These are phyloP conservation scores for Hyphodiscus hymeniophilus DNA, from an alignment of 495 filamentous ascomycete species.

Conservation along the genomic window DNA sequence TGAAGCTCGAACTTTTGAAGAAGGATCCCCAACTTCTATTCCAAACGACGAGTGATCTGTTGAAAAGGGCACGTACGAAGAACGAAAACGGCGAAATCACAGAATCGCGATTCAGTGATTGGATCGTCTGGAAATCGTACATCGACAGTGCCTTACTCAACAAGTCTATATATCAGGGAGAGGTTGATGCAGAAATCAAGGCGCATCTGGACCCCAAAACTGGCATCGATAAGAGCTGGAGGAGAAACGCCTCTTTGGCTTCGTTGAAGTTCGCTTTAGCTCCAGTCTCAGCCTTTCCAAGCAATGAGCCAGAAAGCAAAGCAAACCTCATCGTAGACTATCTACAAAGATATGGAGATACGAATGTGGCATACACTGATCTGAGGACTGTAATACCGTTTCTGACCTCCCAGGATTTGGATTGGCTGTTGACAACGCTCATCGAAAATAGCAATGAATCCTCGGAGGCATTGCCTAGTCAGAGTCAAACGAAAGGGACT, in stretches of 20 bases:
- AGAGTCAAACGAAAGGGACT: background rate
- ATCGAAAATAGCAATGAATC: conserved; percentile 2
- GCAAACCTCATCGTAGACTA: conserved; percentile 12
- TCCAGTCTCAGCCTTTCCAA: background rate
- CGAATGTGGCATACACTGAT: conserved; percentile 18
- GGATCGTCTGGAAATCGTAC: conserved; percentile 22
- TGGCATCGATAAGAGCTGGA: conserved; percentile 22
- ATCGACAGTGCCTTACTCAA: conserved; percentile 6
- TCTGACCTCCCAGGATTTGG: conserved; percentile 10
- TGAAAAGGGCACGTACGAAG: conserved; percentile 19
- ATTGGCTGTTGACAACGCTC: conserved; percentile 1
- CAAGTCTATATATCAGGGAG: background rate
- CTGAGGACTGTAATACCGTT: conserved; percentile 12
- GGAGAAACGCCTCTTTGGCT: conserved; percentile 23
- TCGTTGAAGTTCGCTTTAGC: conserved; percentile 14
- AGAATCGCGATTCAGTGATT: conserved; percentile 18
- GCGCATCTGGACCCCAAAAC: conserved; percentile 18
- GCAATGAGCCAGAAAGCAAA: background rate
- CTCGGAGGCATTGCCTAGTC: conserved; percentile 3
- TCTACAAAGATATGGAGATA: conserved; percentile 17
- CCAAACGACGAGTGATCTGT: conserved; percentile 4
- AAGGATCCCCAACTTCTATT: conserved; percentile 15
- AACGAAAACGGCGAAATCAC: conserved; percentile 11
- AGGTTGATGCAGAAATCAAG: conserved; percentile 14
- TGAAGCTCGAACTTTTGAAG: conserved; percentile 14